phyloP scores from a whole-genome alignment of 2,329 filamentous ascomycete species.

The Hymenoscyphus salicellus region DNA sequence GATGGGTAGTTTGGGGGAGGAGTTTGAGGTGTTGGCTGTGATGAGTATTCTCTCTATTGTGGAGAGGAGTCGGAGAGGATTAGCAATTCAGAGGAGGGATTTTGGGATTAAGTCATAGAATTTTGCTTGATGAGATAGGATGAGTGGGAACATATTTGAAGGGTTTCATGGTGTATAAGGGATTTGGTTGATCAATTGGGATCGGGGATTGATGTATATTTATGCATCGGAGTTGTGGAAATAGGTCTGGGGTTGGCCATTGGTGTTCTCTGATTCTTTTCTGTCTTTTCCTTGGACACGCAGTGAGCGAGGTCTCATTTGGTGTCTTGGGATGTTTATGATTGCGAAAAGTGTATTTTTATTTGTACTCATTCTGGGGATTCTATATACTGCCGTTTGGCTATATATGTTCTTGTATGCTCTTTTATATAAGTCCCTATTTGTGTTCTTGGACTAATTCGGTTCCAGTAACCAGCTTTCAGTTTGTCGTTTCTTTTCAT shows the following conservation, averaged over 20 bases:
- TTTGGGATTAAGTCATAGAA: constrained; percentile 12
- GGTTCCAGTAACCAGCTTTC: too few species aligned
- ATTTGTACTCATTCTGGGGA: too few species aligned
- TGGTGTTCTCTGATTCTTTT: background rate
- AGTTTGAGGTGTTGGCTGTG: constrained; percentile 30
- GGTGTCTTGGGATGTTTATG: too few species aligned
- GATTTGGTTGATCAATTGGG: background rate
- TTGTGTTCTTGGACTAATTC: too few species aligned
- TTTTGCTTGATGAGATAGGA: background rate
- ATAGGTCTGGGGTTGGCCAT: background rate
- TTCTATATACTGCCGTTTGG: too few species aligned
- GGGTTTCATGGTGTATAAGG: background rate
- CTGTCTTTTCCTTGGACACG: background rate
- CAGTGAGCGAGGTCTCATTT: background rate
- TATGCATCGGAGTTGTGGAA: background rate
- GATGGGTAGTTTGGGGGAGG: constrained; percentile 23
- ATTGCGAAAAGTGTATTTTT: too few species aligned
- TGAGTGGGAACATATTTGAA: background rate
- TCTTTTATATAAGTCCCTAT: too few species aligned
- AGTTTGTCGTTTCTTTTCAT: too few species aligned
- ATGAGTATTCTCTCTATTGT: constrained; percentile 28
- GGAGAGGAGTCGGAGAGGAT: constrained; percentile 26
- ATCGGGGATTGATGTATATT: background rate
- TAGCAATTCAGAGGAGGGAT: constrained; percentile 18
- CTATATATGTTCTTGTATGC: too few species aligned